Evolutionary conservation across 441 rosid species (phyloP).

Genomic region (Croton setiger): DNA sequence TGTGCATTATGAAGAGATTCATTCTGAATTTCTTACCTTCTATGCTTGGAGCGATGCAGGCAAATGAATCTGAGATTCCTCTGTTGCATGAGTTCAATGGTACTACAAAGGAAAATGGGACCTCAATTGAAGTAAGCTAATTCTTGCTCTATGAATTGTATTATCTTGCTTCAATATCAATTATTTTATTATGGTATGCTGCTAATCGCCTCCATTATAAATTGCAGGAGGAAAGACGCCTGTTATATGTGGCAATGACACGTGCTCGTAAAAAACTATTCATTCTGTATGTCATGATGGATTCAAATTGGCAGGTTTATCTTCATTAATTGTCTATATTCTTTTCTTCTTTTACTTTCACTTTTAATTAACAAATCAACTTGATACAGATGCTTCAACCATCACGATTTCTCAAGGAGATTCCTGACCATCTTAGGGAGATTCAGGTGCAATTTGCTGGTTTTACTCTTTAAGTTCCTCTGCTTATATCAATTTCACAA

Average conservation of each 20-base stretch:
- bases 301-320: slow-evolving; percentile 94
- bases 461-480: slow-evolving; percentile 6
- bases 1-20: slow-evolving; percentile 3
- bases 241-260: slow-evolving; percentile 94
- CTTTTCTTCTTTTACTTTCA: slow-evolving; percentile 12
- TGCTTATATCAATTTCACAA: background rate
- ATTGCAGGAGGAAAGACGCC: slow-evolving; percentile 86
- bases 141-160: slow-evolving; percentile 18
- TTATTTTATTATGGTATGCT: slow-evolving; percentile 8
- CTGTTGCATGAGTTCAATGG: slow-evolving; percentile 65
- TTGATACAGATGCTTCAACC: slow-evolving; percentile 80
- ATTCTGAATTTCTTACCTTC: background rate
- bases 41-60: slow-evolving; percentile 41
- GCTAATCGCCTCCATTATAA: slow-evolving; percentile 22
- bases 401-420: slow-evolving; percentile 91
- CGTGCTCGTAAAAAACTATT: slow-evolving; percentile 86
- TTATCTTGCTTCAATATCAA: slow-evolving; percentile 9
- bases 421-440: slow-evolving; percentile 77
- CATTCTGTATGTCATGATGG: slow-evolving; percentile 74
- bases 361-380: slow-evolving; percentile 28
- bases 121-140: slow-evolving; percentile 63
- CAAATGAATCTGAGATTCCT: slow-evolving; percentile 96
- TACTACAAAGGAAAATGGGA: slow-evolving; percentile 45
- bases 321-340: slow-evolving; percentile 18
- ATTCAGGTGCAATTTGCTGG: slow-evolving; percentile 44